Percentiles rank a stretch among this genome's conserved stretches.
phyloP scores from a whole-genome alignment of 768 basidiomycete species.

The Pisolithus marmoratus region DNA sequence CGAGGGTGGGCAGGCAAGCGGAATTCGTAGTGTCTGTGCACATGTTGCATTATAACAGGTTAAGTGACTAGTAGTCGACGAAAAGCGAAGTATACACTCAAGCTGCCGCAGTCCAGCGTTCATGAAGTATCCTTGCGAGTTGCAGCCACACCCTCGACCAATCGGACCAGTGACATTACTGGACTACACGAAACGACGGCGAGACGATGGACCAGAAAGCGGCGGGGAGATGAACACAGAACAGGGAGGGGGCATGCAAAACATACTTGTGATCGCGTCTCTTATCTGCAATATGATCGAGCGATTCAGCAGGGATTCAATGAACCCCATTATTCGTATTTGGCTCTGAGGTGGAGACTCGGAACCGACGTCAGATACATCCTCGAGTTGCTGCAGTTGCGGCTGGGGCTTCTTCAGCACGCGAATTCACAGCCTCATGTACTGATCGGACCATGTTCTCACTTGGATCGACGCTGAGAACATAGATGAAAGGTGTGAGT shows the following conservation, averaged over 20 bases:
- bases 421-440: constrained; percentile 17
- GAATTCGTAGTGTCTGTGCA: constrained; percentile 62
- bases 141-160: constrained; percentile 69
- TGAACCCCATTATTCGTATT: constrained; percentile 21
- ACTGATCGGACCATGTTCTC: constrained; percentile 62
- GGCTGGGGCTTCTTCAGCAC: constrained; percentile 8
- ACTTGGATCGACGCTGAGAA: constrained; percentile 75
- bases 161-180: constrained; percentile 81
- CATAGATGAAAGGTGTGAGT: constrained; percentile 48
- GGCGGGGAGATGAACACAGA: neutral
- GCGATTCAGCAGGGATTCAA: constrained; percentile 48
- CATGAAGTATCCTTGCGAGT: constrained; percentile 50
- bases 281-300: constrained; percentile 41
- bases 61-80: neutral
- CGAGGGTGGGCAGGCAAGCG: constrained; percentile 54
- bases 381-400: neutral
- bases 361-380: neutral
- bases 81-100: constrained; percentile 45
- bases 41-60: neutral
- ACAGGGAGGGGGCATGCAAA: neutral
- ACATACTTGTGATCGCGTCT: constrained; percentile 64
- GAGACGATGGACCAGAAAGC: neutral
- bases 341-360: constrained; percentile 2
- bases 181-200: constrained; percentile 39
- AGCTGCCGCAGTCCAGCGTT: constrained; percentile 62